Evolutionary conservation across 2,329 filamentous ascomycete genomes (phyloP), one percentile per base, ranked within the genome.

Genomic region (Claviceps paspali): DNA sequence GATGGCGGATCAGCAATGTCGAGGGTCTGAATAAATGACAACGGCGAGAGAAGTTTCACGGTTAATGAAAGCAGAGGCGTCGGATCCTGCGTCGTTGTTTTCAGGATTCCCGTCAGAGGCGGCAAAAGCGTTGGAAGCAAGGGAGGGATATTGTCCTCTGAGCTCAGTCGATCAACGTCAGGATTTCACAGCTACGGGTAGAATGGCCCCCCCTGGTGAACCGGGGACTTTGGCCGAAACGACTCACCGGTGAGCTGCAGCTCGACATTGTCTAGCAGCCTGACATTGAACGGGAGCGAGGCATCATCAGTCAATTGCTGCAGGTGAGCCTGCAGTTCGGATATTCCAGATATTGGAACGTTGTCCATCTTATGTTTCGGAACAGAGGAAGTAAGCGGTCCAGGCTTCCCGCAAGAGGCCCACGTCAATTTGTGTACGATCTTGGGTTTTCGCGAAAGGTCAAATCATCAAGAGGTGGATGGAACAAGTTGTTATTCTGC

Each of bases 181-280:
- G 43, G 31, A 24, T 10, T 28, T 27, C 17, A 29, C 15, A 11
- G 19, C 6, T 21, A 9, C 9, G 12, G 10, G 18, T 18, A 22
- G 21, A 22, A n/a, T n/a, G n/a, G n/a, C n/a, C n/a, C n/a, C n/a
- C n/a, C n/a, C n/a, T n/a, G n/a, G n/a, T n/a, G n/a, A n/a, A n/a
- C n/a, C n/a, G n/a, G n/a, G n/a, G n/a, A n/a, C 21, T 22, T 14
- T 24, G 26, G 10, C 14, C 15, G 3, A 23, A 12, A 9, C 10
- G 22, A 19, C 51, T 19, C 49, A 68, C 70, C 66, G 29, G 62
- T 75, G 12, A 78, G 57, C 48, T 76, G 71, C 4, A 76, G 62
- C 46, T 71, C 66, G 31, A 77, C 65, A 47, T 73, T 57, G 47
- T 77, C 73, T 41, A 78, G 68, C 2, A 77, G 57, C 45, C 66